Evolutionary conservation across 176 grass and related monocot genomes (phyloP).

Genomic region (Themeda triandra): DNA sequence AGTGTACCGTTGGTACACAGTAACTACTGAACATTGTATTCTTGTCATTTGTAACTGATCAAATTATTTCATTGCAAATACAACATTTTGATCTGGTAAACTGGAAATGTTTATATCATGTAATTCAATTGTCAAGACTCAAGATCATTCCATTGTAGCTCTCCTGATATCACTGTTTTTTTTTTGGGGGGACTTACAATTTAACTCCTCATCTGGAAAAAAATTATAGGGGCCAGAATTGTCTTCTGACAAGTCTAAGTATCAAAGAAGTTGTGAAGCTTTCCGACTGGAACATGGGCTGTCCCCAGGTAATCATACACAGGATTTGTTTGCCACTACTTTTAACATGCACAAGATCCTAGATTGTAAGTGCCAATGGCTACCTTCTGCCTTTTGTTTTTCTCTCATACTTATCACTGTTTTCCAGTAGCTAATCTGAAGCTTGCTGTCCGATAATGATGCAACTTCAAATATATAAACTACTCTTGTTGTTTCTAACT

Average conservation of each 20-base stretch:
- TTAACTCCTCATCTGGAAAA: slow-evolving; percentile 20
- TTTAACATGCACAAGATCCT: not conserved
- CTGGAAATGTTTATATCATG: not conserved
- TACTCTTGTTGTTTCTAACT: not conserved
- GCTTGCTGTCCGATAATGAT: not conserved
- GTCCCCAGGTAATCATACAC: slow-evolving; percentile 55
- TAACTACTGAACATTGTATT: not conserved
- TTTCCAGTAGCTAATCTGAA: slow-evolving; percentile 19
- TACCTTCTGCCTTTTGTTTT: not conserved
- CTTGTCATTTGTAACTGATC: not conserved
- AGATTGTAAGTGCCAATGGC: not conserved
- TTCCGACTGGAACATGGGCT: slow-evolving; percentile 64
- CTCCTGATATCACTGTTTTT: not conserved
- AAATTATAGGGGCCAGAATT: slow-evolving; percentile 28
- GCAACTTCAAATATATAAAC: slow-evolving; percentile 10
- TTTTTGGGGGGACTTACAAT: slow-evolving; percentile 29
- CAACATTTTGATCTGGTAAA: slow-evolving; percentile 6
- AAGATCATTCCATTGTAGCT: not conserved
- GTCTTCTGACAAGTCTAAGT: slow-evolving; percentile 48
- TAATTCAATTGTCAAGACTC: slow-evolving; percentile 18
- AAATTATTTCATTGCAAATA: slow-evolving; percentile 2
- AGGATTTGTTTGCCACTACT: not conserved
- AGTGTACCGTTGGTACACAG: not conserved
- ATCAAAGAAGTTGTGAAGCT: slow-evolving; percentile 57
- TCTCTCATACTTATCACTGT: not conserved